Conservation (phyloP, 78 protist species). For the Mantamonas sphyraenae region DNA sequence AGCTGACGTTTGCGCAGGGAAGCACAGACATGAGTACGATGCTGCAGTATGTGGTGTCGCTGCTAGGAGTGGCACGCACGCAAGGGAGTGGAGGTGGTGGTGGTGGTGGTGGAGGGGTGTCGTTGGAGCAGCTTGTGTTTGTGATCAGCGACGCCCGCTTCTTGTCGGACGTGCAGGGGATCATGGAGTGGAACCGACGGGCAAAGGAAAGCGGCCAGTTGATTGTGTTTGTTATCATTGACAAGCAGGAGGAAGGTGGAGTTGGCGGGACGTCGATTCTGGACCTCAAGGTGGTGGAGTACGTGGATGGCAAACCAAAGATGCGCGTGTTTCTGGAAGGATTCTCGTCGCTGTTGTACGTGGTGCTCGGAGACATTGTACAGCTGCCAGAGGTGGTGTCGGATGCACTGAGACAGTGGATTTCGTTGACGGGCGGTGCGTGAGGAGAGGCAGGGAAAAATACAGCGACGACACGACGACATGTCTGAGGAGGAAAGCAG, state of each 20-base stretch:
- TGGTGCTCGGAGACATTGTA: slow-evolving; percentile 74
- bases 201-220: background rate
- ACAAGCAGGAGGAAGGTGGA: slow-evolving; percentile 11
- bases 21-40: background rate
- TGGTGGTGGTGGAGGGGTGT: no score
- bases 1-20: background rate
- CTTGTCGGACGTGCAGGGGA: no score
- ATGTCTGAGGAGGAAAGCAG: no score
- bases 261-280: no score
- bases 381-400: slow-evolving; percentile 80
- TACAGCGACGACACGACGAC: no score
- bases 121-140: background rate
- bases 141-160: background rate
- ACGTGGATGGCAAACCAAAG: slow-evolving; percentile 37
- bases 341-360: slow-evolving; percentile 93
- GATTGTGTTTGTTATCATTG: background rate
- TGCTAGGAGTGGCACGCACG: no score
- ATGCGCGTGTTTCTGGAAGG: slow-evolving; percentile 55
- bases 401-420: slow-evolving; percentile 95
- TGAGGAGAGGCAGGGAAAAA: no score
- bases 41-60: background rate
- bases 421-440: slow-evolving; percentile 40
- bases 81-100: no score
- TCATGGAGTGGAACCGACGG: background rate
- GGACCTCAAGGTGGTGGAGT: background rate